phyloP scores from a whole-genome alignment of 352 stramenopile species.

The Phytopythium sindhum region DNA sequence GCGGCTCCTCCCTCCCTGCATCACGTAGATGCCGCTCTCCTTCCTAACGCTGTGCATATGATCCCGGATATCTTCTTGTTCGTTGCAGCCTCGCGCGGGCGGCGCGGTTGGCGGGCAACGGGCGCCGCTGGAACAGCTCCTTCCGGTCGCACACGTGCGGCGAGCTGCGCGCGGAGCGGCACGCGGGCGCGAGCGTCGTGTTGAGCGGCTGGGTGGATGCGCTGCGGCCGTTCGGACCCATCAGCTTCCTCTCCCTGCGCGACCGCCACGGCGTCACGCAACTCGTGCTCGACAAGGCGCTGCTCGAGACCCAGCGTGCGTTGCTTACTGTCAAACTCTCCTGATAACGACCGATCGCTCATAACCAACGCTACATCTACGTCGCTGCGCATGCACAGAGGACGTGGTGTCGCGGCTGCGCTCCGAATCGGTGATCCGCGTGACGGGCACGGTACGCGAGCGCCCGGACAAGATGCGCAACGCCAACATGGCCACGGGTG shows the following conservation, averaged over 20 bases:
- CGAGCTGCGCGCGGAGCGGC: conserved; percentile 43
- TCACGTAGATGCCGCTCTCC: not conserved
- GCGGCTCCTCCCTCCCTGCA: not conserved
- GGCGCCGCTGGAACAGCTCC: conserved; percentile 24
- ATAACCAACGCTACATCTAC: not conserved
- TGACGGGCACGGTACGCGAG: conserved; percentile 51
- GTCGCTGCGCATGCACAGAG: conserved; percentile 11
- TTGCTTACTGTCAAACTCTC: not conserved
- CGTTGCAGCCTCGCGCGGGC: conserved; percentile 17
- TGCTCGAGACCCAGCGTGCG: conserved; percentile 36
- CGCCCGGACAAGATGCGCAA: conserved; percentile 69
- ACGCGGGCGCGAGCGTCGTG: conserved; percentile 53
- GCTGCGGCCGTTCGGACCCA: conserved; percentile 67
- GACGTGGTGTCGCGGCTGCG: conserved; percentile 50
- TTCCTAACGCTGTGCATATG: not conserved
- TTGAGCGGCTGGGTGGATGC: conserved; percentile 82
- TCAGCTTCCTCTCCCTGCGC: conserved; percentile 80
- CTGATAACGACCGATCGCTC: not conserved
- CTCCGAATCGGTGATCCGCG: conserved; percentile 72
- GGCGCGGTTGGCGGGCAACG: conserved; percentile 6
- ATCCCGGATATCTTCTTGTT: too few species aligned
- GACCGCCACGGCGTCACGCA: conserved; percentile 80
- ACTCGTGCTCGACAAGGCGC: conserved; percentile 68
- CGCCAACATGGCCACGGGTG: conserved; percentile 62
- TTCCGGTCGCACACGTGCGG: conserved; percentile 78